Evolutionary conservation across 176 grass and related monocot genomes (phyloP), one percentile per base, ranked within the genome.

Genomic region (Oryza glaberrima): DNA sequence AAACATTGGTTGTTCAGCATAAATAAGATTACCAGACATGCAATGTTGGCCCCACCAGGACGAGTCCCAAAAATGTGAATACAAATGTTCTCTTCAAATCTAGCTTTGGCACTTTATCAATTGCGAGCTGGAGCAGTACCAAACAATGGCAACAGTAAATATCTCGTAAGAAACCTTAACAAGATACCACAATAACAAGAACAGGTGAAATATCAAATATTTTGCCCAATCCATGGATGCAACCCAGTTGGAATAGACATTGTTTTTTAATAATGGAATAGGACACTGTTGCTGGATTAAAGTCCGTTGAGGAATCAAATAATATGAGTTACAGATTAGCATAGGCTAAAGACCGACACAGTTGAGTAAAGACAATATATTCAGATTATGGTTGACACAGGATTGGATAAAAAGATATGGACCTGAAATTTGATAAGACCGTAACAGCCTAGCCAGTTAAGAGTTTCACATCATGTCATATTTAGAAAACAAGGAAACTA

Each of bases 71-170:
- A 64, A 93, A 88, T 45, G 91, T 95, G 80, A 95, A 98, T 5
- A 98, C 91, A 90, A 95, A 91, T 14, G 91, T 94, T 86, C 95
- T 79, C 87, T 61, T 95, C 49, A 93, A 82, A 91, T 95, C 91
- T 66, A 98, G 79, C 82, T 93, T 68, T 35, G 87, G 71, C 58
- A 85, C 87, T 82, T 77, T 77, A 84, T 95, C 93, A 66, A 95
- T 88, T 40, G 72, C 77, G 92, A 97, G 84, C 94, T 97, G 82
- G 44, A 72, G 80, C 11, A 79, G 17, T 79, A 75, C 32, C 1
- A 84, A 44, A 86, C 73, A 61, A n/a, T 9, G 56, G 20, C 56
- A 61, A 22, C 20, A 61, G 19, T 61, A 6, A 61, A 22, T 22
- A 61, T 56, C 56, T 60, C n/a, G 56, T n/a, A n/a, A 22, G 56